Evolutionary conservation across 176 grass and related monocot genomes (phyloP).

Genomic region (Phragmites australis): DNA sequence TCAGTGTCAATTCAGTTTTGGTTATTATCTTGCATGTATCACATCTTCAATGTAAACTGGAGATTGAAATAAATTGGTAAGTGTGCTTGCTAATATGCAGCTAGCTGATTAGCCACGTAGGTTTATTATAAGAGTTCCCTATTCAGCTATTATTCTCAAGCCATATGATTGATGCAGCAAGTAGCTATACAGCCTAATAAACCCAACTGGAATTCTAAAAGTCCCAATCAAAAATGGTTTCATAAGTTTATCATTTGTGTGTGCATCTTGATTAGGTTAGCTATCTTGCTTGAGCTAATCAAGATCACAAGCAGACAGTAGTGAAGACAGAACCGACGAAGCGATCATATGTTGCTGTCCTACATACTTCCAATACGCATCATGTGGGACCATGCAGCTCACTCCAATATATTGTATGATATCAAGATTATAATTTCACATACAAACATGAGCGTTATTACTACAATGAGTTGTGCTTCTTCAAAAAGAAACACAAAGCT

Average conservation of each 20-base stretch:
- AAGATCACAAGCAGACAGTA: conserved; percentile 21
- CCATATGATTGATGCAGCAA: no score
- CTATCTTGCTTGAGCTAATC: background rate
- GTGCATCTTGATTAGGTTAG: conserved; percentile 1
- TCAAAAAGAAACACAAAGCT: no score
- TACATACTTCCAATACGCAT: conserved; percentile 1
- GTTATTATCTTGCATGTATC: no score
- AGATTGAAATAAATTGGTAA: no score
- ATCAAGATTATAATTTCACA: background rate
- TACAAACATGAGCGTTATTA: background rate
- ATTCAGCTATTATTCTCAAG: no score
- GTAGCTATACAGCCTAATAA: no score
- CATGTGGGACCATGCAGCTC: conserved; percentile 22
- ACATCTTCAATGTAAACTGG: no score
- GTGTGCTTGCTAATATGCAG: no score
- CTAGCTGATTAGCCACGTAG: no score
- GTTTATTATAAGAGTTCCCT: no score
- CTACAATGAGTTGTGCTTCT: no score
- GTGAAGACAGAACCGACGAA: conserved; percentile 14
- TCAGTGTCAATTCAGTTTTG: no score
- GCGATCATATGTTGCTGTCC: conserved; percentile 29
- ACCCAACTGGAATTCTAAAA: background rate
- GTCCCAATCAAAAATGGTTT: background rate
- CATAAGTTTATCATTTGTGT: background rate
- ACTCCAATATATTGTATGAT: background rate